These are phyloP conservation scores for Fusarium abutilonis DNA, from an alignment of 2,329 filamentous ascomycete genomes.

Conservation along the genomic window DNA sequence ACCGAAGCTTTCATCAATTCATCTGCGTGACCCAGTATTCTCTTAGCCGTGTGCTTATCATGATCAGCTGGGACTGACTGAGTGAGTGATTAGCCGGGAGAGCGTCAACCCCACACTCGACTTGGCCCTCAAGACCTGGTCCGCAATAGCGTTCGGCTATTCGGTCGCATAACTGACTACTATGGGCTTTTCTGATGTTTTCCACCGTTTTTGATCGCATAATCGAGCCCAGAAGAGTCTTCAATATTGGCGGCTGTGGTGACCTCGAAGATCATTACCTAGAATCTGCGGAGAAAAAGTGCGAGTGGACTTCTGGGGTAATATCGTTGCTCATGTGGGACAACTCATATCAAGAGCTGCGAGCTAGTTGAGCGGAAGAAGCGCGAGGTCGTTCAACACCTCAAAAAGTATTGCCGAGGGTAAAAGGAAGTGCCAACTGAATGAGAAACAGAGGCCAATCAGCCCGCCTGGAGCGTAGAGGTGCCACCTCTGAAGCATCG, in stretches of 20 bases:
- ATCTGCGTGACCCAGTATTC: conserved; percentile 13
- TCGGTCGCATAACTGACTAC: conserved; percentile 6
- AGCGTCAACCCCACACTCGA: conserved; percentile 37
- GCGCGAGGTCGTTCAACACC: conserved; percentile 4
- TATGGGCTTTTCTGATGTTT: conserved; percentile 9
- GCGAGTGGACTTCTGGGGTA: conserved; percentile 42
- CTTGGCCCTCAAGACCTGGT: conserved; percentile 26
- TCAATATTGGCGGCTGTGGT: conserved; percentile 6
- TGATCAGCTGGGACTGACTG: conserved; percentile 27
- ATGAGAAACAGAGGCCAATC: conserved; percentile 21
- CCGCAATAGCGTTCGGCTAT: conserved; percentile 28
- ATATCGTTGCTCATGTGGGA: conserved; percentile 19
- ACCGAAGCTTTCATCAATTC: conserved; percentile 12
- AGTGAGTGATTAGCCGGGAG: conserved; percentile 28
- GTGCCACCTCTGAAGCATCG: conserved; percentile 40
- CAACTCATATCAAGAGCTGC: conserved; percentile 14
- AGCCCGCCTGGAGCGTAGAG: conserved; percentile 15
- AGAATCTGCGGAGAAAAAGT: conserved; percentile 36
- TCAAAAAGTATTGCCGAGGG: conserved; percentile 24
- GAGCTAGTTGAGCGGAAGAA: conserved; percentile 16
- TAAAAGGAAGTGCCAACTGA: conserved; percentile 31
- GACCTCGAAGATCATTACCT: conserved; percentile 28
- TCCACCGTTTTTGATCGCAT: conserved; percentile 9
- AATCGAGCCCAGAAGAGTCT: conserved; percentile 21
- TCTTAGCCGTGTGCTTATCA: conserved; percentile 37